Percentiles rank a stretch among this genome's conserved stretches.
Conservation (phyloP, 164 flowering plant species). For the Tetrastigma voinierianum region DNA sequence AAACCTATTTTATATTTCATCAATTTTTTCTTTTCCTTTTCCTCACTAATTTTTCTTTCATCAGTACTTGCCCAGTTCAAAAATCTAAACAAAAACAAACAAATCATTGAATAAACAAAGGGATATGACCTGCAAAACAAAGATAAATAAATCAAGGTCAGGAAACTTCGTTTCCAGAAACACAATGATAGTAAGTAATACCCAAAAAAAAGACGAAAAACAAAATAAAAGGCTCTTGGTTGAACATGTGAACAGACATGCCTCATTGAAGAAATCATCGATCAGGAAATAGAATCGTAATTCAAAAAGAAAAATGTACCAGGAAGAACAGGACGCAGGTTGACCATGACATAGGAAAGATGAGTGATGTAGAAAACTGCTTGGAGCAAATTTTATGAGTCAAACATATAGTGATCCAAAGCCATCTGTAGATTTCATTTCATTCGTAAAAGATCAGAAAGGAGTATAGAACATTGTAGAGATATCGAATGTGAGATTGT, state of each 20-base stretch:
- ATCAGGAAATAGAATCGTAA: too few species aligned
- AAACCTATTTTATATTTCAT: too few species aligned
- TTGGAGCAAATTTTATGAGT: conserved; percentile 57
- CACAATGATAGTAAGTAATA: background rate
- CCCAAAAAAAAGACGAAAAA: background rate
- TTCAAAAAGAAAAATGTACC: conserved; percentile 32
- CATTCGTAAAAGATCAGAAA: background rate
- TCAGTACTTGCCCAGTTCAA: too few species aligned
- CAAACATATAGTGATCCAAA: conserved; percentile 43
- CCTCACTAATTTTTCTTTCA: too few species aligned
- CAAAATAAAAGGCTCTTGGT: background rate
- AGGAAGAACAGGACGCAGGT: conserved; percentile 81
- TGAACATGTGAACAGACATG: too few species aligned
- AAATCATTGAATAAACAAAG: conserved; percentile 17
- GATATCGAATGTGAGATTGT: too few species aligned
- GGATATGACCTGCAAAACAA: conserved; percentile 81
- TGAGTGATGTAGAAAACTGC: conserved; percentile 66
- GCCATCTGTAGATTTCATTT: conserved; percentile 42
- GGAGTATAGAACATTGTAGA: too few species aligned
- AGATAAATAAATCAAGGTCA: conserved; percentile 6
- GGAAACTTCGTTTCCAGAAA: background rate
- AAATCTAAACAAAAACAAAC: background rate
- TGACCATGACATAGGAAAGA: conserved; percentile 80
- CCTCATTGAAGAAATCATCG: too few species aligned
- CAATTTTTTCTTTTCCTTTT: too few species aligned